Base-by-base conservation (phyloP, 129 eudicot genomes). In the sunflower (Helianthus annuus) region DNA sequence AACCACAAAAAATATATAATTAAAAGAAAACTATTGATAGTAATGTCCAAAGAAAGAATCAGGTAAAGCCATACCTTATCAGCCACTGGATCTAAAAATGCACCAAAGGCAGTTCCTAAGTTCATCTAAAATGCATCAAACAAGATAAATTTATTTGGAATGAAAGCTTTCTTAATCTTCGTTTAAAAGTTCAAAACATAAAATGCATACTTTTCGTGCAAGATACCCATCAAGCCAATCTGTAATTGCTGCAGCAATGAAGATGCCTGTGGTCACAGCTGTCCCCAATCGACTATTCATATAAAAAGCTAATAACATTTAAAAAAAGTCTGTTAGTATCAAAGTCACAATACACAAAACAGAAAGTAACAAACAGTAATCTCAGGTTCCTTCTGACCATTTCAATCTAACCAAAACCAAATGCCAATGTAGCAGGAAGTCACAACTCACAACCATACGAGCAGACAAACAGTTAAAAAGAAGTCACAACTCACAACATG, bases 141-240 rank as follows among this genome's bases (percentile, higher is more conserved):
- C 9, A 22, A 51, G 24, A 64, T 17, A 19, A 29, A 64, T 53
- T 32, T 53, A 64, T 53, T 70, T 32, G 14, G 14, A 19, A 51
- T 8, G 9, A 57, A 55, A 61, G 48, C 49, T 34, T 24, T 49
- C 55, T 40, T 15, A 6, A 22, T 59, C 72, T 66, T 65, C 48
- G 32, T 27, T 39, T 22, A 46, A 70, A 70, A 40, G 39, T 69
- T 78, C 1, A 13, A 10, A 71, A 56, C 14, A 34, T 70, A 52
- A 39, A 69, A 38, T 34, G 32, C 73, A 59, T 79, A 94, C 98
- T 86, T 81, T 87, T 69, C 98, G 75, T 65, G 98, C 98, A 80
- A 94, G 90, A 76, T 87, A 90, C 32, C 98, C 98, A 84, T 94
- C 98, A 66, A 94, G 92, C 97, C 98, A 94, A 83, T 94, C 98